Evolutionary conservation across 495 filamentous ascomycete species (phyloP), one percentile per base, ranked within the genome.

Genomic region (Talaromyces nanjingensis): DNA sequence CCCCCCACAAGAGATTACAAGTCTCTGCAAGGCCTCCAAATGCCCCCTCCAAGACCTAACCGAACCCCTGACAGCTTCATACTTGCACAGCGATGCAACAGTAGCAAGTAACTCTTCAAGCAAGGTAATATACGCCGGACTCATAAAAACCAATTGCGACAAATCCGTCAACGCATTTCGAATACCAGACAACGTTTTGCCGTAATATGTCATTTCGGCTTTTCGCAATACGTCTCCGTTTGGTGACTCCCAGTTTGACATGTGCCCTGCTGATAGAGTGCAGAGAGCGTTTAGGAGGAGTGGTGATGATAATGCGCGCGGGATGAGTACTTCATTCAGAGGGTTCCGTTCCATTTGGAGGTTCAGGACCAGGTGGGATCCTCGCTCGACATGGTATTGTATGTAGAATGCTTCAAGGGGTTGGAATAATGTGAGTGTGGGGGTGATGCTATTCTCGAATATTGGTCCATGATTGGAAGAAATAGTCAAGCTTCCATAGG

Each of bases 11-110:
- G 72, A 74, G 52, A 71, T 67, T 8, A 80, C 72, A 31, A 80
- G 59, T 18, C 66, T 73, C 54, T 80, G 74, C 47, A 80, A 60
- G 4, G 76, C 77, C 45, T 74, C 68, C 47, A 80, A 63, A 63
- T 80, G 77, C 20, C 76, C 69, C 18, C 71, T 68, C 77, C 77
- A 80, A 52, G 78, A 77, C 47, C 75, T 75, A 3, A 80, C 73
- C 49, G 75, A 78, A 8, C 77, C 77, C 14, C 76, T 76, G 1
- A 78, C 72, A 42, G 78, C 71, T 54, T 80, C 77, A 49, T 79
- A 80, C 63, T 80, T 79, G 67, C 74, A 77, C 7, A 80, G 61
- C 20, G 79, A 67, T 18, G 74, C 76, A n/a, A 80, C 76, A 1
- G 77, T 70, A 20, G 79, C 64, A 65, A 80, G 71, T 6, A 71